These are phyloP conservation scores for Saturnispora diversa DNA, from an alignment of 805 yeast species.

Conservation along the genomic window DNA sequence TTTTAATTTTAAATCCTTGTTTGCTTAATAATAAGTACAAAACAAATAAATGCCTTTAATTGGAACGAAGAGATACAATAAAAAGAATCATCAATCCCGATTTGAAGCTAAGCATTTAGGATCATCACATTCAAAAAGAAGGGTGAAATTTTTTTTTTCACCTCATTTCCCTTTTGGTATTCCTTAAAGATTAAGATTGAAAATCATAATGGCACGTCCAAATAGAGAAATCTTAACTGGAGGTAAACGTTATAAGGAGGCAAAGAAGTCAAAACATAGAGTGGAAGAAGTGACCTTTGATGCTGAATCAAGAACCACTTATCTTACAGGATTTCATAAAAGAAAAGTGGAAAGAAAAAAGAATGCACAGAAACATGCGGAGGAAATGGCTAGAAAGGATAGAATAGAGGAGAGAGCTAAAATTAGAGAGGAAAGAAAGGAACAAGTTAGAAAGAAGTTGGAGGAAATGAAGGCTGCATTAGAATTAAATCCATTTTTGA, in stretches of 20 bases:
- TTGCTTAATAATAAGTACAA: too few species aligned
- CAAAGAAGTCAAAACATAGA: slow-evolving; percentile 55
- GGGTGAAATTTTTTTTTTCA: slow-evolving; percentile 6
- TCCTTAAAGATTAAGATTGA: neutral
- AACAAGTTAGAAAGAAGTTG: slow-evolving; percentile 56
- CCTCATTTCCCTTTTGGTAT: neutral
- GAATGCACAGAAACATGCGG: slow-evolving; percentile 66
- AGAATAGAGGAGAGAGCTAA: slow-evolving; percentile 69
- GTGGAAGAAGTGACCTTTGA: slow-evolving; percentile 85
- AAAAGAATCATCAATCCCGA: too few species aligned
- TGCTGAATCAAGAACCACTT: slow-evolving; percentile 68
- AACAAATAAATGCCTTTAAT: too few species aligned
- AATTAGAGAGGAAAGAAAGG: slow-evolving; percentile 62
- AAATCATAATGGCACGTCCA: slow-evolving; percentile 27
- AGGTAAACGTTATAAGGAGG: slow-evolving; percentile 70
- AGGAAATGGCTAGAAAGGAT: slow-evolving; percentile 68
- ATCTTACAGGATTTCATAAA: slow-evolving; percentile 91
- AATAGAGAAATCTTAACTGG: slow-evolving; percentile 87
- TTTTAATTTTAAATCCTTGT: too few species aligned
- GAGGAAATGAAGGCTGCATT: slow-evolving; percentile 39
- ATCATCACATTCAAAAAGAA: too few species aligned
- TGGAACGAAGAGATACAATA: too few species aligned
- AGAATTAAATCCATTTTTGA: slow-evolving; percentile 16
- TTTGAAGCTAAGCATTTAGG: too few species aligned
- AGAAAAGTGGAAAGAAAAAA: slow-evolving; percentile 84